Evolutionary conservation across 495 filamentous ascomycete genomes (phyloP), one percentile per base, ranked within the genome.

Genomic region (Talaromyces trachyspermus): DNA sequence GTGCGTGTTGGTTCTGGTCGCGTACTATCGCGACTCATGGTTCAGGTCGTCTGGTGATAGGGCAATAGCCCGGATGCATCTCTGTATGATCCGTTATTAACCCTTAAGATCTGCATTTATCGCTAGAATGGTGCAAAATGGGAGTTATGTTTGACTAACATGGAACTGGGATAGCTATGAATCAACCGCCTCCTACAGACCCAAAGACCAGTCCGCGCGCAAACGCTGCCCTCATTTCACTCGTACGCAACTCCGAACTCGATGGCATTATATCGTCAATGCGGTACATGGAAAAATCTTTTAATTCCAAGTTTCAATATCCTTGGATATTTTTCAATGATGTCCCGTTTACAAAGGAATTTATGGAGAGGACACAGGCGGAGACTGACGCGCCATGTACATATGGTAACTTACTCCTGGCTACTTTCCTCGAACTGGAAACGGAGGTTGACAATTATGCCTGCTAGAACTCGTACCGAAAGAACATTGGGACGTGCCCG

Each of bases 321-420:
- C 92, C 92, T n/a, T 99, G 92, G 85, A 95, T 89, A 40, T 97
- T 99, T 67, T 91, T 99, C 73, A 99, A 99, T 67, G 94, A 98
- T 61, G 78, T 88, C 59, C 84, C 87, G 1, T 98, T 98, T 55
- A 85, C 95, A 55, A 83, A 87, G 30, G 90, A 97, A 58, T 99
- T 99, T 73, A 97, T 94, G 69, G 69, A 71, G 55, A 72, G 67
- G 63, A 95, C 89, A 7, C 69, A 75, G 54, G 83, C 79, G 20
- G 78, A 74, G 50, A 97, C 89, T 3, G 95, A 91, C 55, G 92
- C 89, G n/a, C 77, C 86, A 59, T 83, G 81, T 57, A 69, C 73
- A 62, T 98, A 92, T 64, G 86, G 88, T 94, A 76, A 52, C 50
- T 18, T 38, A 22, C n/a, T 25, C 11, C 6, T 15, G 15, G 17